phyloP scores from a whole-genome alignment of 495 filamentous ascomycete genomes.

The Aspergillus panamensis region DNA sequence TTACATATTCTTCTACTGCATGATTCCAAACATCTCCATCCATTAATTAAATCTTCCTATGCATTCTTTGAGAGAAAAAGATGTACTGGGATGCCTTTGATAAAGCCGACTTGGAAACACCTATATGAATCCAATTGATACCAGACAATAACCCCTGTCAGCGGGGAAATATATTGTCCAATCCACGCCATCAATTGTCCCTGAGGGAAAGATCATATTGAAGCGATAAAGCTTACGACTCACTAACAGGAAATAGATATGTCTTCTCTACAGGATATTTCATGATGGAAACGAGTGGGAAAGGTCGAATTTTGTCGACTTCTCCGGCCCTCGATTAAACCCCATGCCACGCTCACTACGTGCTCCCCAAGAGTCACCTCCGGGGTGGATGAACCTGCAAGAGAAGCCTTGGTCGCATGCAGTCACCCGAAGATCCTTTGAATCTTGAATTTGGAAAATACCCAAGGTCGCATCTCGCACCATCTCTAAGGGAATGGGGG shows the following conservation, averaged over 20 bases:
- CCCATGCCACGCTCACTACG: background rate
- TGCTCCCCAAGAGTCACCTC: background rate
- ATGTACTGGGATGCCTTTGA: no score
- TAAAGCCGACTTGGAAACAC: background rate
- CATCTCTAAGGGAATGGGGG: background rate
- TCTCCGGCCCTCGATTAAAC: background rate
- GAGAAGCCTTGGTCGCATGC: background rate
- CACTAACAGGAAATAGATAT: background rate
- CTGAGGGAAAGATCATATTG: background rate
- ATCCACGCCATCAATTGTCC: background rate
- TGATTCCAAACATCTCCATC: no score
- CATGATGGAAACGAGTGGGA: background rate
- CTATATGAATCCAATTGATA: background rate
- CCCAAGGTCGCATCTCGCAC: background rate
- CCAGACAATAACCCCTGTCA: background rate
- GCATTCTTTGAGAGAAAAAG: no score
- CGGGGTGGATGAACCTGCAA: background rate
- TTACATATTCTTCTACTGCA: background rate
- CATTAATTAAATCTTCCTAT: no score
- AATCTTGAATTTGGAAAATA: background rate
- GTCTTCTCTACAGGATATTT: background rate
- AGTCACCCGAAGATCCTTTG: background rate
- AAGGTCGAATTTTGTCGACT: background rate
- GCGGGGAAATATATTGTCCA: background rate
- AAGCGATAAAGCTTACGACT: background rate